Percentiles rank a stretch among this genome's conserved stretches.
phyloP scores from a whole-genome alignment of 2,329 filamentous ascomycete genomes.

The Fusarium graminum region DNA sequence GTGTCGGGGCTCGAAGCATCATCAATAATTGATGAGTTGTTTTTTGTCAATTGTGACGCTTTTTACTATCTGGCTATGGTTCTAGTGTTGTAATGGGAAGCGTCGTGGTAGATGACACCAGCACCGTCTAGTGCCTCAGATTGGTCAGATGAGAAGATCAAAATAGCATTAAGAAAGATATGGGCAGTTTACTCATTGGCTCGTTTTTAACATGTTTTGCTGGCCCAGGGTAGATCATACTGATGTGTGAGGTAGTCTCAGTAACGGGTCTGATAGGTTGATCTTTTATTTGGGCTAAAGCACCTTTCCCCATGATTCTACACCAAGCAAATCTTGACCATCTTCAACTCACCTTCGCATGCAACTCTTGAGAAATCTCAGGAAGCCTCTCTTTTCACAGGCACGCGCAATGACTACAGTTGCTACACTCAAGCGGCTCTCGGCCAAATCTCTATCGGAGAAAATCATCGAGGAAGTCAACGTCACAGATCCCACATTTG shows the following conservation, averaged over 20 bases:
- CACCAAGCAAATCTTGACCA: background rate
- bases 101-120: too few relatives aligned
- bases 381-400: slow-evolving; percentile 18
- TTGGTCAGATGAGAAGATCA: too few relatives aligned
- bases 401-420: slow-evolving; percentile 66
- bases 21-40: background rate
- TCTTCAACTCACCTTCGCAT: slow-evolving; percentile 25
- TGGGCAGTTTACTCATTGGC: too few relatives aligned
- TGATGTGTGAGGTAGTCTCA: too few relatives aligned
- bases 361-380: slow-evolving; percentile 18
- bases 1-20: background rate
- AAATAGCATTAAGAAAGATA: too few relatives aligned
- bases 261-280: too few relatives aligned
- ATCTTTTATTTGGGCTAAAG: too few relatives aligned
- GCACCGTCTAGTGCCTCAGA: too few relatives aligned
- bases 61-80: background rate
- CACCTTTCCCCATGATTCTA: too few relatives aligned
- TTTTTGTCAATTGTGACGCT: background rate
- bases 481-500: slow-evolving; percentile 64
- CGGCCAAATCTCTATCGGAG: slow-evolving; percentile 75
- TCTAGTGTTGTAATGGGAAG: background rate
- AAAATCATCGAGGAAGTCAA: slow-evolving; percentile 68
- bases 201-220: too few relatives aligned
- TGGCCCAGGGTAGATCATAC: too few relatives aligned
- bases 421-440: slow-evolving; percentile 74